Evolutionary conservation across 441 rosid genomes (phyloP).

Genomic region (Erysimum cheiri): DNA sequence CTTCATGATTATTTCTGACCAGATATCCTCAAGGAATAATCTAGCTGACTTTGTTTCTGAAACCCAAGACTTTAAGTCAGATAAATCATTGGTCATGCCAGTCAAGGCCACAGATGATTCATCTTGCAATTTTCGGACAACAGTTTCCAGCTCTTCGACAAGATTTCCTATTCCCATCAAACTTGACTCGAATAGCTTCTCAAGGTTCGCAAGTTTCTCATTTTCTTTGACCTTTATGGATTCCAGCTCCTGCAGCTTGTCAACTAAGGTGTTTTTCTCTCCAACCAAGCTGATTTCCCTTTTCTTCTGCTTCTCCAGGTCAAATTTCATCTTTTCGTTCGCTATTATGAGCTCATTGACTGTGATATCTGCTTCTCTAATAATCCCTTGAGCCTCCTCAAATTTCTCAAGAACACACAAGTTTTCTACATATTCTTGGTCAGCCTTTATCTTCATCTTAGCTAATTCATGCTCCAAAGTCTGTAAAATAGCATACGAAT

Average conservation of each 20-base stretch:
- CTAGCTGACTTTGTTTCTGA: slow-evolving; percentile 68
- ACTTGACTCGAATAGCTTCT: slow-evolving; percentile 65
- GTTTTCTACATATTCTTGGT: slow-evolving; percentile 70
- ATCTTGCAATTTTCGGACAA: slow-evolving; percentile 56
- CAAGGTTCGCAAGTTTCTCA: slow-evolving; percentile 64
- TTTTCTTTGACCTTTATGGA: slow-evolving; percentile 58
- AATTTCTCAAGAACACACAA: slow-evolving; percentile 78
- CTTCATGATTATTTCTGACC: slow-evolving; percentile 93
- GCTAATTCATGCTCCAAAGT: slow-evolving; percentile 77
- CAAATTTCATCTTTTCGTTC: slow-evolving; percentile 78
- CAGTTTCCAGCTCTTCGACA: slow-evolving; percentile 69
- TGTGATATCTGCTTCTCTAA: slow-evolving; percentile 89
- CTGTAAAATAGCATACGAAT: slow-evolving; percentile 50
- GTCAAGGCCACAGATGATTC: slow-evolving; percentile 55
- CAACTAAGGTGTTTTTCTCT: slow-evolving; percentile 64
- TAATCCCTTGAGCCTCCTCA: slow-evolving; percentile 88
- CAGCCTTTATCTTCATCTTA: slow-evolving; percentile 70
- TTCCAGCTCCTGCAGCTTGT: slow-evolving; percentile 65
- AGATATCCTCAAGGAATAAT: slow-evolving; percentile 89
- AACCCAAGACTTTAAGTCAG: slow-evolving; percentile 56
- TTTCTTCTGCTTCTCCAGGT: slow-evolving; percentile 62
- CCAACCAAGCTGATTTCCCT: slow-evolving; percentile 50
- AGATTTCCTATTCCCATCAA: slow-evolving; percentile 63
- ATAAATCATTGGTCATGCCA: slow-evolving; percentile 57
- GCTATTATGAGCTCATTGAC: slow-evolving; percentile 85